phyloP scores from a whole-genome alignment of 1,139 yeast genomes.

The Pichia sp. region DNA sequence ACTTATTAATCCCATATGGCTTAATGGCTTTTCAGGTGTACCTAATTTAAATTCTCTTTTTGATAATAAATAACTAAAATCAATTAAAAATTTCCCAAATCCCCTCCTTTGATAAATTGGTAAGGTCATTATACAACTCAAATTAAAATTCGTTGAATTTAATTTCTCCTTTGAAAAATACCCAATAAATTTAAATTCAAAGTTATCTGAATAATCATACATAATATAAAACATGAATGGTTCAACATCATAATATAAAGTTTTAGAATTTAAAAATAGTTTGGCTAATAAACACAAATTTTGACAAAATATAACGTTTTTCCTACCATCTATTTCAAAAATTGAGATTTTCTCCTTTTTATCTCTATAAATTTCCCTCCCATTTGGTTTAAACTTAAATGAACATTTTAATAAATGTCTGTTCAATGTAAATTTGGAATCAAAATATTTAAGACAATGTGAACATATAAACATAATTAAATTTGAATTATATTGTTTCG shows the following conservation, averaged over 20 bases:
- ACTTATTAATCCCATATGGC: slow-evolving; percentile 78
- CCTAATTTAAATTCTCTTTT: slow-evolving; percentile 74
- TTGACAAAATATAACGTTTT: slow-evolving; percentile 76
- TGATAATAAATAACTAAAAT: slow-evolving; percentile 77
- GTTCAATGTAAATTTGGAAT: slow-evolving; percentile 56
- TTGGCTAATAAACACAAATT: slow-evolving; percentile 86
- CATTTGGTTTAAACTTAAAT: slow-evolving; percentile 71
- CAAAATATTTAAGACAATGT: slow-evolving; percentile 76
- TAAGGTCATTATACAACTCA: slow-evolving; percentile 83
- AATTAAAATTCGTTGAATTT: slow-evolving; percentile 68
- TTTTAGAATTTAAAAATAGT: slow-evolving; percentile 81
- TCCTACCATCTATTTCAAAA: slow-evolving; percentile 91
- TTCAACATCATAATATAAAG: slow-evolving; percentile 89
- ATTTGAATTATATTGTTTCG: slow-evolving; percentile 71
- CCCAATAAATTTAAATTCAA: slow-evolving; percentile 74
- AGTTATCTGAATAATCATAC: slow-evolving; percentile 32
- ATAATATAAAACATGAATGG: slow-evolving; percentile 86
- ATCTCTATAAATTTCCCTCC: slow-evolving; percentile 80
- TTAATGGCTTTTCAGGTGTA: slow-evolving; percentile 91
- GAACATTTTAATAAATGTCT: slow-evolving; percentile 74
- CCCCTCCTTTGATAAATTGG: slow-evolving; percentile 89
- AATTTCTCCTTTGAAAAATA: slow-evolving; percentile 88
- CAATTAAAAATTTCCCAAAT: slow-evolving; percentile 81
- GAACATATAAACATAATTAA: slow-evolving; percentile 71
- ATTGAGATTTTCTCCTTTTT: slow-evolving; percentile 42